Percentiles rank a stretch among this genome's conserved stretches.
phyloP scores from a whole-genome alignment of 495 filamentous ascomycete genomes.

The Halenospora varia region DNA sequence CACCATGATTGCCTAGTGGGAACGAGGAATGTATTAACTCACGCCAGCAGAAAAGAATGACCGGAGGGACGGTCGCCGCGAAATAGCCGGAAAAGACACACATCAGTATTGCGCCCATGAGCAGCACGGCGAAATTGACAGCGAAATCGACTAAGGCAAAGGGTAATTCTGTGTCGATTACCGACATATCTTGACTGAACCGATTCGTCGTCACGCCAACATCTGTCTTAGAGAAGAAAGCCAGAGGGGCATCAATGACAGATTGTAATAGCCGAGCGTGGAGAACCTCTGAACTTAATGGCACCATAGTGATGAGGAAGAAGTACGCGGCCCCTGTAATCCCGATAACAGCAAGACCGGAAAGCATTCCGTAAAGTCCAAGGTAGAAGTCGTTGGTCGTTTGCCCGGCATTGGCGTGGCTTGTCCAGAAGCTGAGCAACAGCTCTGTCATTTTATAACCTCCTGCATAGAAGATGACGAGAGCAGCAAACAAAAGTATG shows the following conservation, averaged over 20 bases:
- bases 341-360: not conserved
- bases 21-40: not conserved
- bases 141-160: slow-evolving; percentile 1
- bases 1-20: not conserved
- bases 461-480: not conserved
- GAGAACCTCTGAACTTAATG: slow-evolving; percentile 8
- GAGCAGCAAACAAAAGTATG: not conserved
- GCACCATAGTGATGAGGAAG: slow-evolving; percentile 5
- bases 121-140: not conserved
- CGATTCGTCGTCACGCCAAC: slow-evolving; percentile 23
- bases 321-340: slow-evolving; percentile 8
- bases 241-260: slow-evolving; percentile 22
- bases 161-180: slow-evolving; percentile 28
- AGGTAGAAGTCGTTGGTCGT: slow-evolving; percentile 13
- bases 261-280: slow-evolving; percentile 24
- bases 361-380: not conserved
- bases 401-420: not conserved
- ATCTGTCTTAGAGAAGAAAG: slow-evolving; percentile 27
- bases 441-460: not conserved
- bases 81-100: slow-evolving; percentile 24
- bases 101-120: slow-evolving; percentile 16
- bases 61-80: slow-evolving; percentile 33
- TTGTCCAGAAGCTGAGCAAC: not conserved
- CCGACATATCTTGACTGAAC: slow-evolving; percentile 27
- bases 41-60: slow-evolving; percentile 23